Evolutionary conservation across 2,329 filamentous ascomycete species (phyloP).

Genomic region (Rasamsonia emersonii): DNA sequence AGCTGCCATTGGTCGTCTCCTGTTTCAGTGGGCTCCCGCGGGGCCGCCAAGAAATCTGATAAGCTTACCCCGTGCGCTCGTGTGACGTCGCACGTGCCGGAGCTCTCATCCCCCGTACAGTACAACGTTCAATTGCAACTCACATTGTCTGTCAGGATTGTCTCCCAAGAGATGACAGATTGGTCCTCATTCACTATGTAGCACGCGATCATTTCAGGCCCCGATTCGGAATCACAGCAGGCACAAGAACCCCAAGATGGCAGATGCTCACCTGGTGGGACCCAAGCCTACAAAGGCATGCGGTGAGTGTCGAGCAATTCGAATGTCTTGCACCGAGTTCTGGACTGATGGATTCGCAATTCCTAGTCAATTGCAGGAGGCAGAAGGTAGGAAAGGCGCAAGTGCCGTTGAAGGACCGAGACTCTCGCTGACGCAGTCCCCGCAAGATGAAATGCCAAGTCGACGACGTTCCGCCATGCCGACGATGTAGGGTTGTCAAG

Average conservation of each 20-base stretch:
- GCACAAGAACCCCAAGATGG: slow-evolving; percentile 14
- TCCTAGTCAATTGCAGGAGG: slow-evolving; percentile 22
- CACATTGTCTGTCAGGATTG: no score
- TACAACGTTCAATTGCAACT: no score
- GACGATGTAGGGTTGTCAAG: slow-evolving; percentile 18
- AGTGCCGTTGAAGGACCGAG: neutral
- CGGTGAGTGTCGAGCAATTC: slow-evolving; percentile 13
- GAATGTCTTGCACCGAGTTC: slow-evolving; percentile 6
- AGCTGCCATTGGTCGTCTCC: no score
- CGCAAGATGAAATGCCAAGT: slow-evolving; percentile 26
- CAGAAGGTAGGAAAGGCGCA: slow-evolving; percentile 14
- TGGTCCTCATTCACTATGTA: neutral
- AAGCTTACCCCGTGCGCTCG: no score
- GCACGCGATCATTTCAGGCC: neutral
- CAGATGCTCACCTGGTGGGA: slow-evolving; percentile 12
- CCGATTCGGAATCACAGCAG: no score
- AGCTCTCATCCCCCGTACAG: no score
- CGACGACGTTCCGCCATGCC: slow-evolving; percentile 19
- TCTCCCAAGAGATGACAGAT: no score
- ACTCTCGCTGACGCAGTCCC: slow-evolving; percentile 3
- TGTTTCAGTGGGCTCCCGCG: no score
- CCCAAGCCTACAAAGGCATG: slow-evolving; percentile 25
- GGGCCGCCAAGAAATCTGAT: no score
- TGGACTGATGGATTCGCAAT: neutral
- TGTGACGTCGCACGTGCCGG: no score